Base-by-base conservation (phyloP, 176 grass and related monocot genomes). In the Oryza nivara region DNA sequence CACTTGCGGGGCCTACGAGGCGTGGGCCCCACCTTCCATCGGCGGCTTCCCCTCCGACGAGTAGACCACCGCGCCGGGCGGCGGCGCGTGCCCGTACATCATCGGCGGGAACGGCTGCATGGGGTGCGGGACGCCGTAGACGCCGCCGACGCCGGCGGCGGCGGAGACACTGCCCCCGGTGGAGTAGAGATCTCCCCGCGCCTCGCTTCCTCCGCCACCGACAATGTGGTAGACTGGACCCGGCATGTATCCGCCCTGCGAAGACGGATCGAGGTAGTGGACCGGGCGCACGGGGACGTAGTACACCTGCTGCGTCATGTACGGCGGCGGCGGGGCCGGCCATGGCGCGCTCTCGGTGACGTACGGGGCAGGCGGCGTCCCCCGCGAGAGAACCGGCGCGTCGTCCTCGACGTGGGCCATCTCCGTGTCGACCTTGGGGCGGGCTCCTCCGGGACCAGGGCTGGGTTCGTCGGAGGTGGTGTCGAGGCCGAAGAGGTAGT, bases 401-500 rank as follows among this genome's bases (percentile, higher is more conserved):
- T 86, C 82, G 36, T 92, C 84, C 1, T 66, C 82, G 61, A 3
- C 73, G 46, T 26, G 68, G 32, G 74, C 46, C 45, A 60, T 61
- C 80, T 94, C 90, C 16, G 26, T 38, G 66, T 88, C 78, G 70
- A 88, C 73, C 48, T 89, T 87, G 65, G 47, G 48, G 44, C 64
- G 85, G 48, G 75, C 5, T 5, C 70, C 72, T 5, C 70, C 72
- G 15, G 51, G 10, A 9, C 23, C 43, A 25, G 76, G 81, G 87
- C 58, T 72, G 68, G 73, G 90, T 60, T 89, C 89, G 54, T 94
- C 90, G 86, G 88, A 90, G 41, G 84, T 68, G n/a, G 74, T 83
- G 17, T 97, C 95, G 58, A 91, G 76, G 86, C 92, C 84, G 74
- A 92, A 86, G 88, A 92, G 90, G 80, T 90, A 97, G 88, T 97